These are phyloP conservation scores for Nevesoporus exiguus DNA, from an alignment of 768 basidiomycete species.

Conservation along the genomic window DNA sequence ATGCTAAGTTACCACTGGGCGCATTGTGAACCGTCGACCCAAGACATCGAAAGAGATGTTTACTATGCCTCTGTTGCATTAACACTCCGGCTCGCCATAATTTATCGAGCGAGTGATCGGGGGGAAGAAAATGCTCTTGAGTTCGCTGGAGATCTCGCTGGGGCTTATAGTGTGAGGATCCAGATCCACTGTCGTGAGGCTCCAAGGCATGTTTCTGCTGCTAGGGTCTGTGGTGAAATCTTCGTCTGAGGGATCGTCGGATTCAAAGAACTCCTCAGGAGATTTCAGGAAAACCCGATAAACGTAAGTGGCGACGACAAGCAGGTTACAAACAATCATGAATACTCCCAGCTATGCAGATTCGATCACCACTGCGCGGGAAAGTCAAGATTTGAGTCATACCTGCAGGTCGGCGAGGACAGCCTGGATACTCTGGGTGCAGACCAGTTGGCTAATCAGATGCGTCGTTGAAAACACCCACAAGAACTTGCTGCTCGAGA, in stretches of 20 bases:
- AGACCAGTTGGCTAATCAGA: neutral
- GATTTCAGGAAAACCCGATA: constrained; percentile 3
- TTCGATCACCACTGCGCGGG: neutral
- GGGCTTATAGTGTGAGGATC: neutral
- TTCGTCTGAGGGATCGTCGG: neutral
- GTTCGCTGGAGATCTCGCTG: neutral
- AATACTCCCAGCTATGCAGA: neutral
- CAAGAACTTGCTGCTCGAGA: constrained; percentile 10
- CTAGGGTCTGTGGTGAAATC: neutral
- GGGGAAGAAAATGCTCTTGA: neutral
- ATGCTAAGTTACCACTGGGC: neutral
- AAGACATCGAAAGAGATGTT: neutral
- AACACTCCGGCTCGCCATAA: neutral
- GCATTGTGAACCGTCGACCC: neutral
- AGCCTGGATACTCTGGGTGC: neutral
- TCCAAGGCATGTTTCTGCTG: neutral
- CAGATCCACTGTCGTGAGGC: neutral
- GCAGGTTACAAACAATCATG: constrained; percentile 13
- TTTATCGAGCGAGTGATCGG: neutral
- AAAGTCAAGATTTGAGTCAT: neutral
- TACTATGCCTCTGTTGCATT: neutral
- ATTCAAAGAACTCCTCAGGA: neutral
- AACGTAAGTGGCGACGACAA: constrained; percentile 10
- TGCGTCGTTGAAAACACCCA: constrained; percentile 1
- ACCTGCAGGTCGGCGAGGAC: constrained; percentile 1